Percentiles rank a stretch among this genome's conserved stretches.
phyloP scores from a whole-genome alignment of 768 basidiomycete species.

The Pulveroboletus sp. region DNA sequence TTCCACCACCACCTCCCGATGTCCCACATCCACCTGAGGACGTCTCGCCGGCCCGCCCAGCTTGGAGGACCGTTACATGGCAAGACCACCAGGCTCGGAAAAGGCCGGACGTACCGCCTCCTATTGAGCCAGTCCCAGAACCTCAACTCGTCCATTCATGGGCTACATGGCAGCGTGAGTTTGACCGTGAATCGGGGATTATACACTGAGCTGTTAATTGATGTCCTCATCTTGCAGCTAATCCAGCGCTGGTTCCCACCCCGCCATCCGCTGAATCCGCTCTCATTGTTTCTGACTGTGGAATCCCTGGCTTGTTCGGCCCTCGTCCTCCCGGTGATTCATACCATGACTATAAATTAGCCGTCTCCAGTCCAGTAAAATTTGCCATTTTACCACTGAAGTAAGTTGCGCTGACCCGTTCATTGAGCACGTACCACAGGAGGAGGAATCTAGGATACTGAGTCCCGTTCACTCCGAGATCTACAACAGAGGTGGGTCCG shows the following conservation, averaged over 20 bases:
- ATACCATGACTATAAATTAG: conserved; percentile 11
- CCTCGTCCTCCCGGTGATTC: conserved; percentile 57
- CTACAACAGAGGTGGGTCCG: no score
- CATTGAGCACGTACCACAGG: no score
- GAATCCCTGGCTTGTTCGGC: conserved; percentile 70
- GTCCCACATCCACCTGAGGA: no score
- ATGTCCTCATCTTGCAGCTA: conserved; percentile 39
- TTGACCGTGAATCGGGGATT: conserved; percentile 8
- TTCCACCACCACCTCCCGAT: conserved; percentile 43
- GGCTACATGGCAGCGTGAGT: conserved; percentile 66
- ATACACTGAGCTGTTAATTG: not conserved
- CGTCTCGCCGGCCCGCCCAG: conserved; percentile 51
- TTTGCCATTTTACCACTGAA: no score
- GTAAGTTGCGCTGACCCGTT: no score
- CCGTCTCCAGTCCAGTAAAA: not conserved
- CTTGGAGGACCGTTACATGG: conserved; percentile 61
- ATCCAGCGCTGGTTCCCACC: conserved; percentile 52
- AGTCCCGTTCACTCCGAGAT: no score
- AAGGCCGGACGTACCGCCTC: conserved; percentile 30
- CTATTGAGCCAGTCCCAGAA: conserved; percentile 33
- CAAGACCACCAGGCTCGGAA: conserved; percentile 50
- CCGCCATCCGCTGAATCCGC: conserved; percentile 56
- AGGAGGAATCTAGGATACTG: no score
- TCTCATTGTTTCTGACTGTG: conserved; percentile 54
- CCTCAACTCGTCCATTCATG: conserved; percentile 47